Evolutionary conservation across 805 yeast genomes (phyloP).

Genomic region (Sugiyamaella lignohabitans): DNA sequence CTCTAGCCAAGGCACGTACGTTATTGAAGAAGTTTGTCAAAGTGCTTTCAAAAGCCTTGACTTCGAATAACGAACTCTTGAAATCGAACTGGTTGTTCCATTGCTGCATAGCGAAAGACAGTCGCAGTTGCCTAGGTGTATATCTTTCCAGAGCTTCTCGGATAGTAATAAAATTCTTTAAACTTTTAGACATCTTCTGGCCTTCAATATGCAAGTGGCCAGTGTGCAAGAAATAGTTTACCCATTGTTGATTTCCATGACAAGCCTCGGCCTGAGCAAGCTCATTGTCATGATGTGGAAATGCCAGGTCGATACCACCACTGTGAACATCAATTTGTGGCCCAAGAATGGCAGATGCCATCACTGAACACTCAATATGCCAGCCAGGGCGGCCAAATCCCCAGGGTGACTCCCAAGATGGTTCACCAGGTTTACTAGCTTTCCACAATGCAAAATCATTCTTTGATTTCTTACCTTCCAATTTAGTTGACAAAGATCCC

Average conservation of each 20-base stretch:
- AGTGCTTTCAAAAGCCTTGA: slow-evolving; percentile 65
- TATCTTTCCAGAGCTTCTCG: slow-evolving; percentile 75
- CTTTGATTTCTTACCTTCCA: slow-evolving; percentile 58
- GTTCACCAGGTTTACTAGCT: slow-evolving; percentile 94
- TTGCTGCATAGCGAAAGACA: slow-evolving; percentile 82
- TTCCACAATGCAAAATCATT: slow-evolving; percentile 98
- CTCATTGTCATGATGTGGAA: slow-evolving; percentile 99
- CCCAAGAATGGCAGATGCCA: slow-evolving; percentile 91
- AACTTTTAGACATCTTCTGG: slow-evolving; percentile 92
- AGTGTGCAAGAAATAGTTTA: slow-evolving; percentile 90
- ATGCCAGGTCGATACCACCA: slow-evolving; percentile 95
- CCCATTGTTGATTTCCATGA: slow-evolving; percentile 88
- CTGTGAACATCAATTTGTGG: slow-evolving; percentile 85
- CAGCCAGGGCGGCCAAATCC: slow-evolving; percentile 98
- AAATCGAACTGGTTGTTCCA: slow-evolving; percentile 94
- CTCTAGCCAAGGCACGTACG: slow-evolving; percentile 73
- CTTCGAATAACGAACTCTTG: slow-evolving; percentile 76
- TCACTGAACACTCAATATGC: slow-evolving; percentile 99
- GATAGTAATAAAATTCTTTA: slow-evolving; percentile 92
- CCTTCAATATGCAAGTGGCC: slow-evolving; percentile 99
- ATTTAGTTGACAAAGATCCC: slow-evolving; percentile 61
- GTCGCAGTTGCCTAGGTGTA: slow-evolving; percentile 75
- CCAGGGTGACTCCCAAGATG: slow-evolving; percentile 94
- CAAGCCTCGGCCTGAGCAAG: slow-evolving; percentile 95
- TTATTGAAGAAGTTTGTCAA: slow-evolving; percentile 78